Evolutionary conservation across 139 green algal species (phyloP).

Genomic region (Chlorella sp.): DNA sequence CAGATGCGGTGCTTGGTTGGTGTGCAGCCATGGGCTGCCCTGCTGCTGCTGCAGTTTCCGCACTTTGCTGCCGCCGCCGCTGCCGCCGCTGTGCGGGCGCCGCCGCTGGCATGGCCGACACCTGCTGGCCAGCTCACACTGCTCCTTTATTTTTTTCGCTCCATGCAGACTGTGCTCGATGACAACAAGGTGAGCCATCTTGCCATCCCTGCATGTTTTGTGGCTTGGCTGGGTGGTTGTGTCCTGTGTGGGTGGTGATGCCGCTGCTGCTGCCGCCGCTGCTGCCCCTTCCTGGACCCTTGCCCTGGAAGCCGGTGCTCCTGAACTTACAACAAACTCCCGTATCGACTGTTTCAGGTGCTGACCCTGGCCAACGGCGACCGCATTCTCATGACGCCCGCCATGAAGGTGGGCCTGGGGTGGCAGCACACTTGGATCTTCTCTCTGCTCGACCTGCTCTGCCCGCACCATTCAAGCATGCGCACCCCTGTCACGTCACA

Average conservation of each 20-base stretch:
- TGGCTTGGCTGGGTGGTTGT: no score
- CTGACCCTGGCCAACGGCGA: conserved; percentile 97
- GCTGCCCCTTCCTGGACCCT: no score
- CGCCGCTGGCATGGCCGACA: neutral
- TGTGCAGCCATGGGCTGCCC: no score
- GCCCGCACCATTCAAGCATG: neutral
- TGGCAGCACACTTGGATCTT: no score
- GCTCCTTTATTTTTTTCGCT: neutral
- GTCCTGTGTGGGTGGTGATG: no score
- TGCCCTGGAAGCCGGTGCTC: no score
- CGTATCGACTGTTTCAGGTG: no score
- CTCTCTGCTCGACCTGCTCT: no score
- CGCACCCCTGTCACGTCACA: neutral
- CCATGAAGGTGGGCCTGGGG: conserved; percentile 75
- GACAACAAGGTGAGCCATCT: conserved; percentile 98
- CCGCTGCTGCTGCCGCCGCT: no score
- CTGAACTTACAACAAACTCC: no score
- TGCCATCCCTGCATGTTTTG: no score
- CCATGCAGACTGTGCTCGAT: conserved; percentile 74
- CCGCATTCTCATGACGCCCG: conserved; percentile 90
- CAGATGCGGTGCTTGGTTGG: neutral
- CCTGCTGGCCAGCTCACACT: no score
- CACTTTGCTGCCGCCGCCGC: neutral
- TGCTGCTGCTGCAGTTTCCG: neutral
- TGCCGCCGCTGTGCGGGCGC: neutral